A percentile compares a stretch with the other conserved stretches of the same genome.
Conservation (phyloP, 495 filamentous ascomycete genomes). For the Saxispiralis lemnorum region DNA sequence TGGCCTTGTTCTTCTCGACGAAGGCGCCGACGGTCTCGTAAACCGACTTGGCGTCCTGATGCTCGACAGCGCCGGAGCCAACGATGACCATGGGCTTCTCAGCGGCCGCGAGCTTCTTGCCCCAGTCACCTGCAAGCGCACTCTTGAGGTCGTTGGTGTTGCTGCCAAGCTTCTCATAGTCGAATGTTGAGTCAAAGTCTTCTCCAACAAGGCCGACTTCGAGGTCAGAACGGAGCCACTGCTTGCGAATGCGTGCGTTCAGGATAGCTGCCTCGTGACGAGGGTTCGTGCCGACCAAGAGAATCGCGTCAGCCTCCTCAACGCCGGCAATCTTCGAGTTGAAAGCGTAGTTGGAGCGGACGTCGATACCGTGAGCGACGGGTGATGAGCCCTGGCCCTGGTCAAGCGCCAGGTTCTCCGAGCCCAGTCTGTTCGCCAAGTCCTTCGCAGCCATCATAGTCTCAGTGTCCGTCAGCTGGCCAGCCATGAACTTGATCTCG, state of each 20-base stretch:
- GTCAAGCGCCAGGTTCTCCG: conserved; percentile 87
- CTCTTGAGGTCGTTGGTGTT: conserved; percentile 63
- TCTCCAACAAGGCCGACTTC: conserved; percentile 86
- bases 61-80: conserved; percentile 75
- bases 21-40: conserved; percentile 78
- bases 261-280: conserved; percentile 85
- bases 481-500: conserved; percentile 90
- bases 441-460: conserved; percentile 93
- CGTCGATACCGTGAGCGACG: conserved; percentile 78
- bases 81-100: conserved; percentile 91
- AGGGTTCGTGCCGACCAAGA: conserved; percentile 86
- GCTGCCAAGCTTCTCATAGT: conserved; percentile 71
- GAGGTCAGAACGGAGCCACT: conserved; percentile 88
- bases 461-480: conserved; percentile 78
- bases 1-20: conserved; percentile 75
- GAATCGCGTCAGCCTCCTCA: conserved; percentile 81
- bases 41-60: conserved; percentile 75
- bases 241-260: conserved; percentile 91
- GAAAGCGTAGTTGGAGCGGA: conserved; percentile 87
- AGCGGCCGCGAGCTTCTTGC: conserved; percentile 75
- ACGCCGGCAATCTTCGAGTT: conserved; percentile 88
- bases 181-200: conserved; percentile 79
- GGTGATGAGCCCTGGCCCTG: conserved; percentile 69
- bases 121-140: conserved; percentile 68
- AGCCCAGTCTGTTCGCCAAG: conserved; percentile 82